Evolutionary conservation across 192 early-diverging fungal species (phyloP).

Genomic region (Podila verticillata): DNA sequence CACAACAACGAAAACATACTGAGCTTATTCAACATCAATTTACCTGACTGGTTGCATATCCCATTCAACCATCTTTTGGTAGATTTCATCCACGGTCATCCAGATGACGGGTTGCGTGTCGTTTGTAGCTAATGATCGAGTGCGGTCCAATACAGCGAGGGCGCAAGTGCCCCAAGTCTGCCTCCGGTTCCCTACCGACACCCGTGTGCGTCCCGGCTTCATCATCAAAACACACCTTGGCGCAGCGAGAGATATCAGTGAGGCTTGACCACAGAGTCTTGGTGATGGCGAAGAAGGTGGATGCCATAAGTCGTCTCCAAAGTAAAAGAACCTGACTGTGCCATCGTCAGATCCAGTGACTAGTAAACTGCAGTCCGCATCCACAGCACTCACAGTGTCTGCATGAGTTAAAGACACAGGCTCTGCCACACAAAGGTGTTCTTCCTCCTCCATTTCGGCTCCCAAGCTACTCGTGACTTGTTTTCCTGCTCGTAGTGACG

Average conservation of each 20-base stretch:
- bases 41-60: constrained; percentile 45
- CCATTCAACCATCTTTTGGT: constrained; percentile 44
- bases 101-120: constrained; percentile 7
- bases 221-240: constrained; percentile 46
- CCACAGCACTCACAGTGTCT: constrained; percentile 19
- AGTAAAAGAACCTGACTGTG: constrained; percentile 36
- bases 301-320: constrained; percentile 36
- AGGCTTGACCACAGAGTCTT: constrained; percentile 43
- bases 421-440: constrained; percentile 6
- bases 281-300: constrained; percentile 34
- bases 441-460: background rate
- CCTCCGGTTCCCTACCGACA: constrained; percentile 40
- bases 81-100: constrained; percentile 51
- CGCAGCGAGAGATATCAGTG: constrained; percentile 20
- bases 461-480: too few relatives aligned
- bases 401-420: constrained; percentile 23
- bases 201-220: constrained; percentile 20
- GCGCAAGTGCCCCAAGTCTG: constrained; percentile 44
- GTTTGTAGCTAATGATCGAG: background rate
- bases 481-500: too few relatives aligned
- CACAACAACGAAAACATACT: background rate
- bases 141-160: constrained; percentile 26
- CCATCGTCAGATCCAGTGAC: constrained; percentile 42
- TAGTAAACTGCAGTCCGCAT: constrained; percentile 31
- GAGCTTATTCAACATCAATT: background rate